These are phyloP conservation scores for Fusarium tanahbumbuense DNA, from an alignment of 2,329 filamentous ascomycete species.

Conservation along the genomic window DNA sequence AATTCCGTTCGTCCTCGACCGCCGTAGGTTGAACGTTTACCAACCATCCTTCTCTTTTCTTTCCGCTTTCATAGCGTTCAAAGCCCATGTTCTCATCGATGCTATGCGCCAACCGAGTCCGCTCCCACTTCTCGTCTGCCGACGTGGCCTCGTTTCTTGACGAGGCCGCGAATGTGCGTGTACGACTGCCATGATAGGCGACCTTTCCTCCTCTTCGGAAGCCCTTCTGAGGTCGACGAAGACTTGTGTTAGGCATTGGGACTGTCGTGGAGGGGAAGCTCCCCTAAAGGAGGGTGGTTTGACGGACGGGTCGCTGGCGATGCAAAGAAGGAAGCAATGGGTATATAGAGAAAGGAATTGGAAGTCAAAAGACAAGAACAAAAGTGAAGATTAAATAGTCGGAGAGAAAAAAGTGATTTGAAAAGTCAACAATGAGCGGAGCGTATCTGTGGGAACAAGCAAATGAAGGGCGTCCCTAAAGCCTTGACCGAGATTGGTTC, in stretches of 20 bases:
- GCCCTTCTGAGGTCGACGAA: constrained; percentile 72
- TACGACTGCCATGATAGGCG: constrained; percentile 75
- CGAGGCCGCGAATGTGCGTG: constrained; percentile 83
- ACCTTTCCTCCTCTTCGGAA: constrained; percentile 76
- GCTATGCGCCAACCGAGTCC: constrained; percentile 81
- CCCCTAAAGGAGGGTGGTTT: constrained; percentile 39
- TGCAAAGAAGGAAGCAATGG: constrained; percentile 16
- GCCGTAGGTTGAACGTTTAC: constrained; percentile 94
- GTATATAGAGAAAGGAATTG: constrained; percentile 31
- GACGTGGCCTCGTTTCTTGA: constrained; percentile 87
- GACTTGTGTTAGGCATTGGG: constrained; percentile 69
- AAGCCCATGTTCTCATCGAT: constrained; percentile 98
- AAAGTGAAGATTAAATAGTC: constrained; percentile 9
- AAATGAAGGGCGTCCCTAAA: constrained; percentile 38
- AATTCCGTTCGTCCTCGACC: constrained; percentile 85
- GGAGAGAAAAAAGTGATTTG: constrained; percentile 16
- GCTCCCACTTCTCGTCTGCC: constrained; percentile 91
- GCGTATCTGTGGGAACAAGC: constrained; percentile 39
- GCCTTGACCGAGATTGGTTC: constrained; percentile 43
- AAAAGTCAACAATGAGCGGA: constrained; percentile 41
- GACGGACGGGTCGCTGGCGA: constrained; percentile 29
- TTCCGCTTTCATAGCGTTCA: constrained; percentile 87
- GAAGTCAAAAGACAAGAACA: background rate
- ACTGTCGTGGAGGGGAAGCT: constrained; percentile 12
- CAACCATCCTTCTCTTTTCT: constrained; percentile 86